Conservation (phyloP, 805 yeast genomes). For the Wickerhamiella brachini region DNA sequence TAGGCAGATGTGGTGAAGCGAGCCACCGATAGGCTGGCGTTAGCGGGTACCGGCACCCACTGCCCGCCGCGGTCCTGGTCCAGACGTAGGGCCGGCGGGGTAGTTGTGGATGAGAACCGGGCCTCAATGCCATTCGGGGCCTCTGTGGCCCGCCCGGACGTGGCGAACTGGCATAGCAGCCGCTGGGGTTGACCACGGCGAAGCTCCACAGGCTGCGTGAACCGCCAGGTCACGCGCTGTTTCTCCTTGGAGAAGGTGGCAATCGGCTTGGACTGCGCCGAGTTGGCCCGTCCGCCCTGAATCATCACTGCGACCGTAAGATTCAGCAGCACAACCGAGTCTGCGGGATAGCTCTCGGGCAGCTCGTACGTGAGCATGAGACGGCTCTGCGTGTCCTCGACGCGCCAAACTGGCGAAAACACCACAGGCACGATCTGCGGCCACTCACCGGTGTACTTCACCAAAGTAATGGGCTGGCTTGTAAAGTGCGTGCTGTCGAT, state of each 20-base stretch:
- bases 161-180: conserved; percentile 74
- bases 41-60: conserved; percentile 14
- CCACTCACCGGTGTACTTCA: conserved; percentile 50
- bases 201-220: conserved; percentile 28
- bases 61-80: conserved; percentile 4
- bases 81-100: conserved; percentile 6
- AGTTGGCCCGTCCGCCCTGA: conserved; percentile 41
- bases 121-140: conserved; percentile 60
- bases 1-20: background rate
- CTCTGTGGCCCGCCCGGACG: conserved; percentile 59
- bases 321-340: conserved; percentile 38
- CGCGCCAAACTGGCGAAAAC: conserved; percentile 79
- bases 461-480: conserved; percentile 37
- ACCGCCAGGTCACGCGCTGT: conserved; percentile 78
- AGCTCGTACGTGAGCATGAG: conserved; percentile 61
- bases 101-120: conserved; percentile 19
- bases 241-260: conserved; percentile 83
- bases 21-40: conserved; percentile 4
- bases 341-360: conserved; percentile 33
- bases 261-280: conserved; percentile 81
- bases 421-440: conserved; percentile 43
- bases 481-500: conserved; percentile 30
- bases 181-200: conserved; percentile 40
- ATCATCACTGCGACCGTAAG: conserved; percentile 49
- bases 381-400: conserved; percentile 72